These are phyloP conservation scores for Plasmopara halstedii DNA, from an alignment of 352 stramenopile species.

Conservation along the genomic window DNA sequence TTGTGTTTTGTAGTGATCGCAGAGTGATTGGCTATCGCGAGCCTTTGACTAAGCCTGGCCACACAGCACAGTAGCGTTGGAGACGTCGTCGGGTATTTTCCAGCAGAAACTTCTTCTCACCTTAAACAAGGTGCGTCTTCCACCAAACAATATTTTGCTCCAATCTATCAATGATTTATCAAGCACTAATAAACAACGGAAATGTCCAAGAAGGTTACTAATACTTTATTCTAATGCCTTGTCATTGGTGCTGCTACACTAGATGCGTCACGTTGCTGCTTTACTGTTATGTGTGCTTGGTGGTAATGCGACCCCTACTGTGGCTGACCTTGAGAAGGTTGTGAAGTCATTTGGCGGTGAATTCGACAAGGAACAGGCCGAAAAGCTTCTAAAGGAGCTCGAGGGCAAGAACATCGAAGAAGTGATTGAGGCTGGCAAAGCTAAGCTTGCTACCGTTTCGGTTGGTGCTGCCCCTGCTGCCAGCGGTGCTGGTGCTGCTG, in stretches of 20 bases:
- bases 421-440: constrained; percentile 77
- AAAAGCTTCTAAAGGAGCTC: constrained; percentile 81
- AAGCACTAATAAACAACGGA: too few species aligned
- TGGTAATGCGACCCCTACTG: constrained; percentile 69
- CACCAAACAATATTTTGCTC: not conserved
- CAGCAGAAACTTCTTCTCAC: constrained; percentile 67
- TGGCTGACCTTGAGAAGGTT: constrained; percentile 80
- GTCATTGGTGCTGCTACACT: not conserved
- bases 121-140: constrained; percentile 82
- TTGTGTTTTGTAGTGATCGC: constrained; percentile 46
- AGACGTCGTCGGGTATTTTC: constrained; percentile 73
- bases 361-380: constrained; percentile 70
- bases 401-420: constrained; percentile 86
- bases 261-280: constrained; percentile 92
- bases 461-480: constrained; percentile 45
- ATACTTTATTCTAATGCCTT: too few species aligned
- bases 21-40: constrained; percentile 80
- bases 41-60: constrained; percentile 19
- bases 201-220: too few species aligned
- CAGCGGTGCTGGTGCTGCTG: constrained; percentile 28
- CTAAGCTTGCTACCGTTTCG: constrained; percentile 77
- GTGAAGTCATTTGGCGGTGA: constrained; percentile 75
- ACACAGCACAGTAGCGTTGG: constrained; percentile 21
- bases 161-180: not conserved
- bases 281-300: constrained; percentile 83